Evolutionary conservation across 768 basidiomycete genomes (phyloP).

Genomic region (Suillus subaureus): DNA sequence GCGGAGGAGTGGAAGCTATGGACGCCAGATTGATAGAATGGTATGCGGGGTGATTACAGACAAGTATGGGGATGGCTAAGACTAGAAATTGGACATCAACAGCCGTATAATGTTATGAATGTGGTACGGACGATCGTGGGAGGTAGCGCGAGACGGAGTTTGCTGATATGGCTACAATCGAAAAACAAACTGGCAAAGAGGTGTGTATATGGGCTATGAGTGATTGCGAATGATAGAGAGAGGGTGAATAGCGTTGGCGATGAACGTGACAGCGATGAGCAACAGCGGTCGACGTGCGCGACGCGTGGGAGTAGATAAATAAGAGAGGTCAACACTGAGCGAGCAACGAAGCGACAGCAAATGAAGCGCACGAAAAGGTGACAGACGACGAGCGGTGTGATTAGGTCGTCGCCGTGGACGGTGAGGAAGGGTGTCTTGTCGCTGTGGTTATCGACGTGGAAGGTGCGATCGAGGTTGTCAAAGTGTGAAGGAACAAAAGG

Average conservation of each 20-base stretch:
- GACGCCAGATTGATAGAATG: constrained; percentile 51
- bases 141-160: constrained; percentile 36
- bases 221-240: constrained; percentile 29
- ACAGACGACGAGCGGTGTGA: constrained; percentile 19
- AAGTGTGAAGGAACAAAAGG: constrained; percentile 44
- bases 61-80: constrained; percentile 25
- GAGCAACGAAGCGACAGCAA: constrained; percentile 24
- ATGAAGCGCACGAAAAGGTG: constrained; percentile 22
- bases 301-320: constrained; percentile 48
- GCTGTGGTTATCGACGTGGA: constrained; percentile 46
- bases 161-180: constrained; percentile 48
- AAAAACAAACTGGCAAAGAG: constrained; percentile 28
- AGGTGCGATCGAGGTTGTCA: constrained; percentile 45
- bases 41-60: constrained; percentile 29
- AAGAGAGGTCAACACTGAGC: constrained; percentile 23
- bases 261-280: constrained; percentile 18
- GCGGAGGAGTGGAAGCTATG: constrained; percentile 31
- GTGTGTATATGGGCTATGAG: constrained; percentile 25
- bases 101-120: constrained; percentile 35
- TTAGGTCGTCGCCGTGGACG: constrained; percentile 35
- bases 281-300: constrained; percentile 30
- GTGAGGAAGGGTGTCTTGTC: constrained; percentile 43
- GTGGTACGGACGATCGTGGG: constrained; percentile 30
- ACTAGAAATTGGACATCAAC: constrained; percentile 44
- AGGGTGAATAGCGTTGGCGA: constrained; percentile 30